Conservation (phyloP, 148 eudicot species). For the Rhododendron ferrugineum region DNA sequence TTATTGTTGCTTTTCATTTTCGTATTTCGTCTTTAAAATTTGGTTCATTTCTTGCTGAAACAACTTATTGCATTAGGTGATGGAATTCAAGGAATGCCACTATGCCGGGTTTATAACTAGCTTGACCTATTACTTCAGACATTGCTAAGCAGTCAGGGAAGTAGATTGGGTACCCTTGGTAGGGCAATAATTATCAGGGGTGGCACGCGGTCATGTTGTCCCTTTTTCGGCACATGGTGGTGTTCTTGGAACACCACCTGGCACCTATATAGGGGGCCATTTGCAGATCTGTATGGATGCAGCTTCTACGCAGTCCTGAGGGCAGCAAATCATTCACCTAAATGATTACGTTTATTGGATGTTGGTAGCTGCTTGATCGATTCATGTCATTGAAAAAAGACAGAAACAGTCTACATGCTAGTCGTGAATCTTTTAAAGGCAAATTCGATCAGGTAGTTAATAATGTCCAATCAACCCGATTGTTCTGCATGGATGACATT, state of each 20-base stretch:
- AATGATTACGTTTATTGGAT: not conserved
- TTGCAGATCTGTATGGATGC: not conserved
- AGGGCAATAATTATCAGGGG: not conserved
- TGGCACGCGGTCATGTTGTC: not conserved
- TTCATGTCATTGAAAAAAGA: not conserved
- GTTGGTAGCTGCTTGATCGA: not conserved
- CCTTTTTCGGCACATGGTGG: not conserved
- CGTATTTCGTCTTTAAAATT: not conserved
- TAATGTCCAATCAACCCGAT: not conserved
- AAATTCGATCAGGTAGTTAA: not conserved
- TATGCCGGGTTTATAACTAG: not conserved
- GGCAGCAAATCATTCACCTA: not conserved
- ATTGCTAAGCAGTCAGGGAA: not conserved
- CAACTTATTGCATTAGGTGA: conserved; percentile 7
- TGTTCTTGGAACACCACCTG: not conserved
- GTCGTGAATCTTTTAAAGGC: not conserved
- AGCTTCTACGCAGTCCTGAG: not conserved
- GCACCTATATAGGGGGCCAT: not conserved
- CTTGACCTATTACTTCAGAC: not conserved
- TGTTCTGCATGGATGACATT: not conserved
- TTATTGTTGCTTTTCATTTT: not conserved
- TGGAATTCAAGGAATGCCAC: not conserved
- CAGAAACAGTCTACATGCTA: not conserved
- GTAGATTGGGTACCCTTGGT: not conserved
- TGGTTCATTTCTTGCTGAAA: not conserved